phyloP scores from a whole-genome alignment of 2,329 filamentous ascomycete genomes.

The Clonostachys rhizophaga region DNA sequence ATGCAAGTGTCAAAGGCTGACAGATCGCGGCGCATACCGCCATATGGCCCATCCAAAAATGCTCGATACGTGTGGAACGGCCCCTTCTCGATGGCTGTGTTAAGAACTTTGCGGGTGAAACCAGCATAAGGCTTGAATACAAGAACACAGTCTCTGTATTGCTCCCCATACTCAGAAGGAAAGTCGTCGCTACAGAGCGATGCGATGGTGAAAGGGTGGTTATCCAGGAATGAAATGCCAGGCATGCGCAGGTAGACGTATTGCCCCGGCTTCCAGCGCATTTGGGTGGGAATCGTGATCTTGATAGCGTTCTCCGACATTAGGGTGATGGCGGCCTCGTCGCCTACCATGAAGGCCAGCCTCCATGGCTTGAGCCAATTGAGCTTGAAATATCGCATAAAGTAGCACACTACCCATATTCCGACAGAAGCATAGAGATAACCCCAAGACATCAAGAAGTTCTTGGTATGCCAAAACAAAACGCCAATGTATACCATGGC shows the following conservation, averaged over 20 bases:
- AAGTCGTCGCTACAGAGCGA: conserved; percentile 92
- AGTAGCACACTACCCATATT: conserved; percentile 74
- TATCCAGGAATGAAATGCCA: conserved; percentile 83
- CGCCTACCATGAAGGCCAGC: conserved; percentile 78
- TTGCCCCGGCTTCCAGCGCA: conserved; percentile 89
- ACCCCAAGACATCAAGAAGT: conserved; percentile 84
- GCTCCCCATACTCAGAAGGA: conserved; percentile 83
- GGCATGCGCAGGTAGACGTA: conserved; percentile 95
- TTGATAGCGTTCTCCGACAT: conserved; percentile 95
- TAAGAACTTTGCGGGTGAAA: conserved; percentile 81
- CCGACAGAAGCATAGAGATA: conserved; percentile 79
- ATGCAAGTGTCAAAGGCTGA: conserved; percentile 92
- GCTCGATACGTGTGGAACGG: conserved; percentile 90
- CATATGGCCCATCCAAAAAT: conserved; percentile 91
- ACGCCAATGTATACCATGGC: conserved; percentile 76
- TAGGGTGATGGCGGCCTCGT: conserved; percentile 84
- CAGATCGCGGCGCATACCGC: conserved; percentile 85
- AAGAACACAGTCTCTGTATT: conserved; percentile 82
- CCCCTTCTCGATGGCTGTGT: conserved; percentile 77
- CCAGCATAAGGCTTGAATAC: conserved; percentile 90
- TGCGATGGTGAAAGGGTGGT: conserved; percentile 93
- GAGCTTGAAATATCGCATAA: conserved; percentile 73
- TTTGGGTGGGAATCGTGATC: conserved; percentile 87
- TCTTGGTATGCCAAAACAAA: conserved; percentile 94
- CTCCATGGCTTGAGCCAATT: conserved; percentile 85